Conservation (phyloP, 345 rosid species). For the Populus ilicifolia region DNA sequence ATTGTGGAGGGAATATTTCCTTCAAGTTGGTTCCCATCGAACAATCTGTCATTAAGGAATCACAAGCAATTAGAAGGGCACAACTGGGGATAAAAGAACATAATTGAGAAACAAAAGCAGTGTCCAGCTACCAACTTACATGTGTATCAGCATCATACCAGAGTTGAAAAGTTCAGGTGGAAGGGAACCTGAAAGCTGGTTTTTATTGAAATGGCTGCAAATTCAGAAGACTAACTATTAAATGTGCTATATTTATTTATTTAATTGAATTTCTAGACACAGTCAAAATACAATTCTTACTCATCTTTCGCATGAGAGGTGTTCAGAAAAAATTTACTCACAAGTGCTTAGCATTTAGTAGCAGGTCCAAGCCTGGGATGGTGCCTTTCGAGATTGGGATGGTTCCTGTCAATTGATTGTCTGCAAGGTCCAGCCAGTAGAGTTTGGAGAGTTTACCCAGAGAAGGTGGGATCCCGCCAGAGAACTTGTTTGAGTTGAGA, state of each 20-base stretch:
- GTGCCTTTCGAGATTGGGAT: conserved; percentile 60
- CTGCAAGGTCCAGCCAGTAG: conserved; percentile 84
- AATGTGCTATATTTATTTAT: neutral
- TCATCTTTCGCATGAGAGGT: neutral
- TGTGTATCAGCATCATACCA: conserved; percentile 74
- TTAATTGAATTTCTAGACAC: neutral
- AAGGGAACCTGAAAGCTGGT: conserved; percentile 82
- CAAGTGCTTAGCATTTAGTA: conserved; percentile 83
- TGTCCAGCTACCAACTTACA: conserved; percentile 49
- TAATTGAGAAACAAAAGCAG: neutral
- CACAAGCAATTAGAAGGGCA: conserved; percentile 4
- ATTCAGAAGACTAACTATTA: conserved; percentile 11
- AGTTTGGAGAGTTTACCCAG: conserved; percentile 76
- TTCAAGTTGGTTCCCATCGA: conserved; percentile 68
- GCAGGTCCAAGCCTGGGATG: conserved; percentile 71
- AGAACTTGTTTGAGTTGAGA: conserved; percentile 86
- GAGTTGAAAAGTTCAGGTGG: conserved; percentile 60
- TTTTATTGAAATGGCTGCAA: conserved; percentile 91
- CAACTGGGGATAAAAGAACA: neutral
- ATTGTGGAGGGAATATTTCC: conserved; percentile 67
- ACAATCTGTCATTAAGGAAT: conserved; percentile 42
- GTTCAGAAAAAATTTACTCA: conserved; percentile 32
- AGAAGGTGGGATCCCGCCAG: conserved; percentile 70
- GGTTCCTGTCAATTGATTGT: conserved; percentile 72
- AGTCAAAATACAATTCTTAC: neutral